These are phyloP conservation scores for Pseudogymnoascus sp. DNA, from an alignment of 2,329 filamentous ascomycete species.

Conservation along the genomic window DNA sequence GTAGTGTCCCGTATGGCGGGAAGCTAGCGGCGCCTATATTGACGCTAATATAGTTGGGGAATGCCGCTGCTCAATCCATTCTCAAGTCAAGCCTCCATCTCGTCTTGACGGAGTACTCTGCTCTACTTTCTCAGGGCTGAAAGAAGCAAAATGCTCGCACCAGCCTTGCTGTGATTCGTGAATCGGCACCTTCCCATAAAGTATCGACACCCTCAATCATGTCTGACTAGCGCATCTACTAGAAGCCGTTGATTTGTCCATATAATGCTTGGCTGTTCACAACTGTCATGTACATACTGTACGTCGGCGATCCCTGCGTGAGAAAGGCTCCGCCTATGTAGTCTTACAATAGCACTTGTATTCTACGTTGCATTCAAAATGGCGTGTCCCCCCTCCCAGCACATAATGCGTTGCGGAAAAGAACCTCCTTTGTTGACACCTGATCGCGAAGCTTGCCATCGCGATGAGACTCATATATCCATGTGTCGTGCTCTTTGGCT, in stretches of 20 bases:
- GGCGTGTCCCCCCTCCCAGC: neutral
- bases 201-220: neutral
- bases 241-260: neutral
- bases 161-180: neutral
- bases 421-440: neutral
- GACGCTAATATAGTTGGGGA: neutral
- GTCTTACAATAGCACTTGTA: slow-evolving; percentile 1
- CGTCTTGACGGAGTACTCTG: neutral
- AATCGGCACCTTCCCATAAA: neutral
- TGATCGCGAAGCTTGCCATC: neutral
- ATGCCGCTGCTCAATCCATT: neutral
- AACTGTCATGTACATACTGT: neutral
- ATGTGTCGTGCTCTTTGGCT: slow-evolving; percentile 3
- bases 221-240: neutral
- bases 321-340: neutral
- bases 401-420: neutral
- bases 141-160: neutral
- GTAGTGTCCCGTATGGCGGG: neutral
- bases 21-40: neutral
- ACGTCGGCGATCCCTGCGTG: neutral
- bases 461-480: neutral
- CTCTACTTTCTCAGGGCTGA: neutral
- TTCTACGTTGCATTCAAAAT: neutral
- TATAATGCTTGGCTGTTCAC: neutral
- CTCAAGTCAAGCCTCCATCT: neutral